Evolutionary conservation across 495 filamentous ascomycete genomes (phyloP).

Genomic region (Podospora sp.): DNA sequence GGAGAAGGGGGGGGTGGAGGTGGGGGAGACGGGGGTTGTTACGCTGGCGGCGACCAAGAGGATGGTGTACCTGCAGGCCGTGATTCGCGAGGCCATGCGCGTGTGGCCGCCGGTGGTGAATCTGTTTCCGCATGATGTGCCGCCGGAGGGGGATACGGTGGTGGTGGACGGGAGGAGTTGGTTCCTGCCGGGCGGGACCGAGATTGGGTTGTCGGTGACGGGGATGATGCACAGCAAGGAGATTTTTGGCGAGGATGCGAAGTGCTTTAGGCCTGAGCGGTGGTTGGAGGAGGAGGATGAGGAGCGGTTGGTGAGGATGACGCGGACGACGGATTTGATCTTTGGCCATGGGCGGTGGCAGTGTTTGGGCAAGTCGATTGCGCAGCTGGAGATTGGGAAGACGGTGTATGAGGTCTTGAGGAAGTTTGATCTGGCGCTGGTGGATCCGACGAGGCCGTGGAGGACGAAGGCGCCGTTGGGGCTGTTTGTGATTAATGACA

Average conservation of each 20-base stretch:
- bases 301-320: constrained; percentile 38
- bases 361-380: constrained; percentile 40
- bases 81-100: no score
- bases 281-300: constrained; percentile 44
- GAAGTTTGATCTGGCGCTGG: constrained; percentile 13
- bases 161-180: no score
- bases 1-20: no score
- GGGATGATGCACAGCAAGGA: constrained; percentile 29
- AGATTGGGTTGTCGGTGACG: constrained; percentile 43
- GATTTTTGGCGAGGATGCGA: constrained; percentile 47
- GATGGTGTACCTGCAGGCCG: no score
- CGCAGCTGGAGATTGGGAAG: constrained; percentile 49
- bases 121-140: no score
- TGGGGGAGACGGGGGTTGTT: no score
- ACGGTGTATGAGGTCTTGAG: constrained; percentile 49
- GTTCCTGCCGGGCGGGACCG: constrained; percentile 51
- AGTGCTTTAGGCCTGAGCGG: constrained; percentile 51
- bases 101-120: no score
- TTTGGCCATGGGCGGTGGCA: constrained; percentile 38
- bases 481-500: constrained; percentile 2
- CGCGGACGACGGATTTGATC: constrained; percentile 30
- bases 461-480: constrained; percentile 10
- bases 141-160: no score
- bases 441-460: constrained; percentile 12
- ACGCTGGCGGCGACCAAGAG: no score